These are phyloP conservation scores for Agrocybe chaxingu DNA, from an alignment of 768 basidiomycete species.

Conservation along the genomic window DNA sequence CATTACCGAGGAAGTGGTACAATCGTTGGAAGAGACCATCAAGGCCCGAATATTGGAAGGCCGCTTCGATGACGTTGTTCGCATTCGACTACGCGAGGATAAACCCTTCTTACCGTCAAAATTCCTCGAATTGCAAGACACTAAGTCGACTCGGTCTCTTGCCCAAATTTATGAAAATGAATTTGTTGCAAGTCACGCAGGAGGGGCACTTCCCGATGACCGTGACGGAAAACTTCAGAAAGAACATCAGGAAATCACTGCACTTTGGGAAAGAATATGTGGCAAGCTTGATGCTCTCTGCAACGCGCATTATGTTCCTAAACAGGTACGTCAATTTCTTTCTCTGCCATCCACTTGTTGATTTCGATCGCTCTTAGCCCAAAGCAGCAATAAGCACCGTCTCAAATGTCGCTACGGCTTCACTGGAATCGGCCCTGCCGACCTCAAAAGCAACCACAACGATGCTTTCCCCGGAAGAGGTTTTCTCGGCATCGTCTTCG, in stretches of 20 bases:
- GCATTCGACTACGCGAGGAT: conserved; percentile 73
- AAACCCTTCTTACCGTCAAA: conserved; percentile 91
- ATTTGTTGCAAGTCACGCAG: conserved; percentile 66
- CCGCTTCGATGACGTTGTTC: conserved; percentile 89
- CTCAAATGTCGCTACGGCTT: conserved; percentile 75
- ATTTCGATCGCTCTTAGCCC: conserved; percentile 48
- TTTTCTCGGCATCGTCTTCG: conserved; percentile 60
- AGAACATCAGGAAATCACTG: conserved; percentile 86
- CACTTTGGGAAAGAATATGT: conserved; percentile 81
- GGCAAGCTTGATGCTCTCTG: conserved; percentile 89
- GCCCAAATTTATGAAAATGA: conserved; percentile 97
- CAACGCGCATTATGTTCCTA: conserved; percentile 94
- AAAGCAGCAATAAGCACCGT: conserved; percentile 85
- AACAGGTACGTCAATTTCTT: conserved; percentile 57
- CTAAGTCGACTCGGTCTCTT: conserved; percentile 82
- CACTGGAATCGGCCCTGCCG: conserved; percentile 89
- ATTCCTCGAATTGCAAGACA: conserved; percentile 85
- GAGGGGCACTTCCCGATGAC: conserved; percentile 58
- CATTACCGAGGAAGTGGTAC: conserved; percentile 85
- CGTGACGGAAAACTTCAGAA: conserved; percentile 85
- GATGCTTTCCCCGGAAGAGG: conserved; percentile 92
- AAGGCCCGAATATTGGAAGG: conserved; percentile 83
- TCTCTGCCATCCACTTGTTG: neutral
- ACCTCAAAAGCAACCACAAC: conserved; percentile 70
- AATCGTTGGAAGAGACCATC: conserved; percentile 83